A percentile compares a stretch with the other conserved stretches of the same genome.
Conservation (phyloP, 2,329 filamentous ascomycete species). For the Capronia coronata region DNA sequence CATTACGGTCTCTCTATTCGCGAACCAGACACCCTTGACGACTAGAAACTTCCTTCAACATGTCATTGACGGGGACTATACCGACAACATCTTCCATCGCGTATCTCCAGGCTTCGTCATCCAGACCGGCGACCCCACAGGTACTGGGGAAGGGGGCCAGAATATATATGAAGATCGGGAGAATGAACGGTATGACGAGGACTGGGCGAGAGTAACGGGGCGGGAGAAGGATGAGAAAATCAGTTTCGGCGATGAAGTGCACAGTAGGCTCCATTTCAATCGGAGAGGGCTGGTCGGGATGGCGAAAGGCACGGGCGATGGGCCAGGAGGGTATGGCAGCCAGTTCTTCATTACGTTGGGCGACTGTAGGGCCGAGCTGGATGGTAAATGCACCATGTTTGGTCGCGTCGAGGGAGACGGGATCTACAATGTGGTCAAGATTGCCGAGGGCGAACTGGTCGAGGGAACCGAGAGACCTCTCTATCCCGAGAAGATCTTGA, state of each 20-base stretch:
- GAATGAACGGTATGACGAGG: slow-evolving; percentile 39
- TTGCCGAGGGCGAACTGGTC: slow-evolving; percentile 78
- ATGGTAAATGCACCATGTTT: slow-evolving; percentile 87
- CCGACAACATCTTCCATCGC: slow-evolving; percentile 87
- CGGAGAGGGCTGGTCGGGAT: slow-evolving; percentile 86
- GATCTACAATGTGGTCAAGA: slow-evolving; percentile 91
- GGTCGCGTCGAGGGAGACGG: slow-evolving; percentile 87
- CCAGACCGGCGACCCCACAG: slow-evolving; percentile 90
- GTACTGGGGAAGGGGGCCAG: slow-evolving; percentile 69
- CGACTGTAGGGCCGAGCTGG: slow-evolving; percentile 71
- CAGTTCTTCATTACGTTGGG: slow-evolving; percentile 96
- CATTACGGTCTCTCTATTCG: slow-evolving; percentile 86
- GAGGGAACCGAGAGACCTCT: slow-evolving; percentile 74
- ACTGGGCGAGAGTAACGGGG: slow-evolving; percentile 52
- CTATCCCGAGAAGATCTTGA: slow-evolving; percentile 70
- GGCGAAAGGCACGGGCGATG: slow-evolving; percentile 59
- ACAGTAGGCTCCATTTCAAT: slow-evolving; percentile 88
- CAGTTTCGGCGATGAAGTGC: slow-evolving; percentile 81
- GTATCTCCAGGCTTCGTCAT: slow-evolving; percentile 86
- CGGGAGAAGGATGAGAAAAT: slow-evolving; percentile 49
- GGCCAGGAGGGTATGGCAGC: slow-evolving; percentile 70
- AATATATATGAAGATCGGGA: slow-evolving; percentile 74
- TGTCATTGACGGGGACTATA: slow-evolving; percentile 92
- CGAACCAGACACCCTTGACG: slow-evolving; percentile 84
- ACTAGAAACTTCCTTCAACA: slow-evolving; percentile 94